Conservation (phyloP, 805 yeast species). For the Kuraishia borneana region DNA sequence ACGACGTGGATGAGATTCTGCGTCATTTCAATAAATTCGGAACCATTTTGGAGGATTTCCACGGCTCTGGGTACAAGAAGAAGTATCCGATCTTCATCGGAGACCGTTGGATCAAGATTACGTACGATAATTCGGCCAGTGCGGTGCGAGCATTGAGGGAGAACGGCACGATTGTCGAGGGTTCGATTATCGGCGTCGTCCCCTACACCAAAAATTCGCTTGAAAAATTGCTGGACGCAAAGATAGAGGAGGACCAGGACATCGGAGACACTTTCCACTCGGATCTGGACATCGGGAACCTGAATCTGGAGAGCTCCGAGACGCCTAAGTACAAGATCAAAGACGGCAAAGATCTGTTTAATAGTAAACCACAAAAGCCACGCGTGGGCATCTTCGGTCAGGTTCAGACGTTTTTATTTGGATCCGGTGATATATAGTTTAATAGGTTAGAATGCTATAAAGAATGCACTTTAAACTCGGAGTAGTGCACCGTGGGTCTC, state of each 20-base stretch:
- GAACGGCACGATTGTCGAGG: constrained; percentile 62
- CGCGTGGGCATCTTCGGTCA: constrained; percentile 2
- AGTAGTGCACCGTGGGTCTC: not conserved
- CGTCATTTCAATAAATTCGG: constrained; percentile 76
- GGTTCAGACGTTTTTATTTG: constrained; percentile 2
- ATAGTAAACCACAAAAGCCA: constrained; percentile 6
- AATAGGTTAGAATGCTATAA: not conserved
- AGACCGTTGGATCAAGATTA: constrained; percentile 81
- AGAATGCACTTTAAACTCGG: not conserved
- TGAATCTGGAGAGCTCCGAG: not conserved
- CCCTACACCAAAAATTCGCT: constrained; percentile 54
- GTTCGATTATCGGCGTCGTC: constrained; percentile 48
- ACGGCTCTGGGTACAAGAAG: constrained; percentile 15
- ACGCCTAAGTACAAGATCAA: constrained; percentile 20
- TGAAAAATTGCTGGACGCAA: constrained; percentile 43
- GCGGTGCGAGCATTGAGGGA: constrained; percentile 81
- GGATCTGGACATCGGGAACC: constrained; percentile 2
- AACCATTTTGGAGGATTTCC: constrained; percentile 63
- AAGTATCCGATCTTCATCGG: constrained; percentile 69
- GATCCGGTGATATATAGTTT: constrained; percentile 2
- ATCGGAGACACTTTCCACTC: constrained; percentile 24
- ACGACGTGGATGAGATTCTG: constrained; percentile 63
- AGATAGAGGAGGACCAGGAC: constrained; percentile 31
- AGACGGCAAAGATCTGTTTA: constrained; percentile 30
- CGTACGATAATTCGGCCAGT: constrained; percentile 63